Evolutionary conservation across 2,329 filamentous ascomycete genomes (phyloP), one percentile per base, ranked within the genome.

Genomic region (Aureobasidium sp.): DNA sequence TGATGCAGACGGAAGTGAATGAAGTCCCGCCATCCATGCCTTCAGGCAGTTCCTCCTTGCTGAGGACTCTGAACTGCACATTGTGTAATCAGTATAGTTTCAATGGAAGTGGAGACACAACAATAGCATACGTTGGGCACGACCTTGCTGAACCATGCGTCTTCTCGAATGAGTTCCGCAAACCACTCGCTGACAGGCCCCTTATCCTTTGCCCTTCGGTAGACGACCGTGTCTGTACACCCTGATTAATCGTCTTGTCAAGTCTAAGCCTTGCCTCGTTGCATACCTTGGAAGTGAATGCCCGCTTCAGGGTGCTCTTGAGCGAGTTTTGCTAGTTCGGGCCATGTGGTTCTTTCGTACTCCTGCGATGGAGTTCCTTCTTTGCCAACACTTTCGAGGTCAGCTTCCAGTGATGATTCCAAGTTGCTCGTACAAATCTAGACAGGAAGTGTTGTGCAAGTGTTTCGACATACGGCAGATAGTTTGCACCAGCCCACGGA

Each of bases 1-100:
- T 97, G 73, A 97, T 93, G 76, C 92, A 97, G 44, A 96, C 86
- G 0, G 89, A 93, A 7, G 84, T 90, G 73, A 94, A 96, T 61
- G 82, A 79, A 55, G 84, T 89, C 27, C 86, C 91, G 11, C 87
- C 88, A 63, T 91, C 86, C 59, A 87, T 83, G 21, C 83, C 89
- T 0, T 77, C 68, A 0, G 84, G 83, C 1, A 96, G 76, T 67
- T 71, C 68, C 4, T 64, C 63, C 44, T 69, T 65, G 15, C 66
- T 32, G 5, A 75, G 65, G 2, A 71, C 63, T 52, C 67, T 68
- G 67, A 74, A 74, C 71, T 73, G 59, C 7, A 34, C 10, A 25
- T 13, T 11, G 9, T 9, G 21, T 21, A n/a, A 34, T 32, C 32
- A 50, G 9, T 9, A 36, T 21, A 6, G 3, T 13, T 10, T 10